phyloP scores from a whole-genome alignment of 306 rosid species.

The Crataegus laevigata region DNA sequence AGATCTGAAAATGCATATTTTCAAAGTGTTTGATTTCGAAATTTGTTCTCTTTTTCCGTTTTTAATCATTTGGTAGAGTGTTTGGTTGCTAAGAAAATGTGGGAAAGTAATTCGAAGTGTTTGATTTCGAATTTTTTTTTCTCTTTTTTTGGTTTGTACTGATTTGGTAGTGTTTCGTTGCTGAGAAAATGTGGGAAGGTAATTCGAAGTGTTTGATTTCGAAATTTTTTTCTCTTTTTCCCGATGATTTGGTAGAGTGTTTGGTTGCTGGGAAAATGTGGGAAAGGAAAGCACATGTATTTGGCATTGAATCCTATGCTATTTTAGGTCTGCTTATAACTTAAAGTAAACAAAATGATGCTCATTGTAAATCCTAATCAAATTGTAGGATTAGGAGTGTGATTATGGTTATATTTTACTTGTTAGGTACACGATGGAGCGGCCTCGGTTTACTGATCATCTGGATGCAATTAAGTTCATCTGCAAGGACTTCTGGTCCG shows the following conservation, averaged over 20 bases:
- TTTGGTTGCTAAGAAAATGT: neutral
- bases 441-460: constrained; percentile 90
- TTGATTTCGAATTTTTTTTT: neutral
- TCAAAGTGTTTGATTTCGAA: neutral
- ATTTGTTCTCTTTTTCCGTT: neutral
- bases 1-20: constrained; percentile 11
- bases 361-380: neutral
- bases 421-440: constrained; percentile 82
- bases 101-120: neutral
- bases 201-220: neutral
- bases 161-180: neutral
- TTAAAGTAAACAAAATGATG: neutral
- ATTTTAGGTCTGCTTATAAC: neutral
- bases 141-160: neutral
- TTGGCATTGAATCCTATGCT: neutral
- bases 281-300: neutral
- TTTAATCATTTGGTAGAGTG: neutral
- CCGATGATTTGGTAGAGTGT: neutral
- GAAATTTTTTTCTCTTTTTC: neutral
- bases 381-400: neutral
- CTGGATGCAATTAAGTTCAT: constrained; percentile 94
- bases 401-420: neutral
- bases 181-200: neutral
- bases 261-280: neutral
- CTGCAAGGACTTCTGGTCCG: constrained; percentile 99